Evolutionary conservation across 169 alveolate genomes (phyloP).

Genomic region (Plasmodium ovale): DNA sequence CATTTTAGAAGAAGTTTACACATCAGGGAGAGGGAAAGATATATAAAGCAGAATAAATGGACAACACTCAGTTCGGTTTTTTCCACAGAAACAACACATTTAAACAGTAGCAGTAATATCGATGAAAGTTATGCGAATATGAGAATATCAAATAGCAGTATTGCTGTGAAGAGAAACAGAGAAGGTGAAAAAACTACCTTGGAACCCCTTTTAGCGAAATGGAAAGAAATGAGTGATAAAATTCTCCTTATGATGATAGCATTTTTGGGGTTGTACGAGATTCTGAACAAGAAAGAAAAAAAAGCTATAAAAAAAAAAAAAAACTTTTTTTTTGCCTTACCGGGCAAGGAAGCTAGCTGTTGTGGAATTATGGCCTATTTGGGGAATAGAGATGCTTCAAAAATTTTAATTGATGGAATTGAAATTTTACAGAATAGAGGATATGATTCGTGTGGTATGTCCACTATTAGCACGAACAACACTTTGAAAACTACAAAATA

Average conservation of each 20-base stretch:
- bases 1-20: neutral
- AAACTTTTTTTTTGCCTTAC: neutral
- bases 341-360: slow-evolving; percentile 72
- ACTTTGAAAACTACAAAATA: slow-evolving; percentile 89
- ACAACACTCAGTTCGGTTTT: neutral
- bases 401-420: slow-evolving; percentile 89
- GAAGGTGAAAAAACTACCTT: neutral
- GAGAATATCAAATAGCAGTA: too few relatives aligned
- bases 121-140: too few relatives aligned
- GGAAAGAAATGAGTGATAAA: neutral
- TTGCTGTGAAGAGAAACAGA: neutral
- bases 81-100: too few relatives aligned
- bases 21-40: neutral
- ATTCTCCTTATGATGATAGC: neutral
- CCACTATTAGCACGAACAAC: slow-evolving; percentile 87
- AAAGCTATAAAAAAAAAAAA: slow-evolving; percentile 14
- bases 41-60: neutral
- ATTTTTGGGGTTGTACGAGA: slow-evolving; percentile 16
- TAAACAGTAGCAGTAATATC: too few relatives aligned
- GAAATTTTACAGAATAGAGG: slow-evolving; percentile 94
- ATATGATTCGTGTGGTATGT: slow-evolving; percentile 96
- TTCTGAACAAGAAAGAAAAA: slow-evolving; percentile 17
- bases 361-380: slow-evolving; percentile 94
- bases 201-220: neutral
- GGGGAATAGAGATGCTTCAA: slow-evolving; percentile 89